phyloP scores from a whole-genome alignment of 331 rosid species.

The Phaseolus coccineus region DNA sequence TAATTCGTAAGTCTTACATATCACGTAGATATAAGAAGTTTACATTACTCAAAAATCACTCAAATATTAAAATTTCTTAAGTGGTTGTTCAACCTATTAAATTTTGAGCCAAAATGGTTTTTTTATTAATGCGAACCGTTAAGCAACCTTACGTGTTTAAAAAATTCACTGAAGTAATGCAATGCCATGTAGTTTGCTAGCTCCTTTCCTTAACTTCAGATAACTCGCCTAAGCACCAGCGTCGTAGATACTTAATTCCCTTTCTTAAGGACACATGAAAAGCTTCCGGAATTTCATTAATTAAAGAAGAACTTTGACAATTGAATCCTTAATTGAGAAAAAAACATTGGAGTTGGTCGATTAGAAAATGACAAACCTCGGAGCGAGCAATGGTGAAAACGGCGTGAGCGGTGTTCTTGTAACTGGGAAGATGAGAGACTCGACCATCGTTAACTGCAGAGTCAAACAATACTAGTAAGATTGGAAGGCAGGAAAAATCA shows the following conservation, averaged over 20 bases:
- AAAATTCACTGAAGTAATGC: too few relatives aligned
- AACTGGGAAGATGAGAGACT: constrained; percentile 68
- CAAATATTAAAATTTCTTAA: too few relatives aligned
- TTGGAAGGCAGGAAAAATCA: not conserved
- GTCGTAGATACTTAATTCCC: not conserved
- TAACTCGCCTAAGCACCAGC: too few relatives aligned
- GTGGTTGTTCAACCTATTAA: too few relatives aligned
- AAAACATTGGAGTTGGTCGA: not conserved
- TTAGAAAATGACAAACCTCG: constrained; percentile 63
- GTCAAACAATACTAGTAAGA: constrained; percentile 7
- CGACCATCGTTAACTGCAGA: constrained; percentile 88
- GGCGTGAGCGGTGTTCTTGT: constrained; percentile 86
- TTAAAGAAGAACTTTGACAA: not conserved
- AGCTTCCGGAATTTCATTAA: not conserved
- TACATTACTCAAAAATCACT: too few relatives aligned
- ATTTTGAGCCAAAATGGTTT: too few relatives aligned
- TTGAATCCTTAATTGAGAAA: constrained; percentile 3
- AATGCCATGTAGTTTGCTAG: too few relatives aligned
- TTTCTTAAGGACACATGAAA: not conserved
- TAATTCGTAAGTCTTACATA: too few relatives aligned
- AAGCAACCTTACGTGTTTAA: too few relatives aligned
- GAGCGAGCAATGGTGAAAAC: constrained; percentile 79
- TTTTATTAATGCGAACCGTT: too few relatives aligned
- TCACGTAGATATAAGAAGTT: too few relatives aligned
- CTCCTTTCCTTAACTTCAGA: too few relatives aligned